Percentiles rank a stretch among this genome's conserved stretches.
Conservation (phyloP, 2,329 filamentous ascomycete genomes). For the Aspergillus intermedius region DNA sequence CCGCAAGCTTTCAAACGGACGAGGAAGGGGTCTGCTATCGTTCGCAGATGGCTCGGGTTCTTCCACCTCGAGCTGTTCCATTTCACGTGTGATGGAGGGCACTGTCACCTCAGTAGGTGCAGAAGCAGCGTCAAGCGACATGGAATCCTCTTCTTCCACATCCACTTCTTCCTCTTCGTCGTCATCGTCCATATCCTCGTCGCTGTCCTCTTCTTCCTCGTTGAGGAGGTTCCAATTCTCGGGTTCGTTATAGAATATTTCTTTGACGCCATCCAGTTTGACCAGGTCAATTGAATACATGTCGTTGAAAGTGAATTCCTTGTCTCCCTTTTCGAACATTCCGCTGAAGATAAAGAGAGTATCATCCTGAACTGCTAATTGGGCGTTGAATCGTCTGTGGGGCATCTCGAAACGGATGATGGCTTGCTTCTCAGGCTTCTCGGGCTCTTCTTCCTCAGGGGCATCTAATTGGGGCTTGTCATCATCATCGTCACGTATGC, state of each 20-base stretch:
- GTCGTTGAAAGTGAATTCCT: conserved; percentile 93
- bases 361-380: conserved; percentile 85
- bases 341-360: conserved; percentile 90
- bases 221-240: conserved; percentile 72
- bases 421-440: conserved; percentile 51
- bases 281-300: conserved; percentile 89
- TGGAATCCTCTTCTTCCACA: conserved; percentile 43
- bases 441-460: conserved; percentile 47
- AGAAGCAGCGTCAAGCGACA: conserved; percentile 33
- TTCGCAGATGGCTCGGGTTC: conserved; percentile 47
- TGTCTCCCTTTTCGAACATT: conserved; percentile 89
- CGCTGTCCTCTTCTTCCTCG: conserved; percentile 55
- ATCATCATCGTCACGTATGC: conserved; percentile 48
- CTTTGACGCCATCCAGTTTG: conserved; percentile 87
- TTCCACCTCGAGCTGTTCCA: conserved; percentile 34
- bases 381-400: conserved; percentile 83
- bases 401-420: conserved; percentile 74
- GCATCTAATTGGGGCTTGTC: conserved; percentile 34
- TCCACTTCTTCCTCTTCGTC: conserved; percentile 39
- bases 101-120: conserved; percentile 32
- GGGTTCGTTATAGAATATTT: conserved; percentile 79
- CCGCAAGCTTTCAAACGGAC: conserved; percentile 82
- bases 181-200: conserved; percentile 39
- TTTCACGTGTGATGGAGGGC: conserved; percentile 28
- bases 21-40: conserved; percentile 67